These are phyloP conservation scores for Moesziomyces aphidis DNA, from an alignment of 1,284 basidiomycete genomes.

Conservation along the genomic window DNA sequence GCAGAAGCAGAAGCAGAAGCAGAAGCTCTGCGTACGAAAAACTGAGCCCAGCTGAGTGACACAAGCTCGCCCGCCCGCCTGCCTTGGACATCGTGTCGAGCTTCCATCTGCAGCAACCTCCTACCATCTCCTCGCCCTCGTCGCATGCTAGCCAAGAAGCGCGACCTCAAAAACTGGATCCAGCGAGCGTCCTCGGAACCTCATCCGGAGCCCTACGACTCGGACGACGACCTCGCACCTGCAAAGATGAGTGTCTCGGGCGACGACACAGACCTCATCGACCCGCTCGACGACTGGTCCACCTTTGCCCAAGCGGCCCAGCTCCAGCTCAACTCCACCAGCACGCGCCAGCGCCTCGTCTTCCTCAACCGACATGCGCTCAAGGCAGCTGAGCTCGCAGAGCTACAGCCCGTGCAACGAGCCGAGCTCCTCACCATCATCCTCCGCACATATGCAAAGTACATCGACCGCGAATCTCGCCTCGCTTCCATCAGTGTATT, in stretches of 20 bases:
- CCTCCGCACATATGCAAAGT: slow-evolving; percentile 80
- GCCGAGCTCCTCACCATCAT: slow-evolving; percentile 80
- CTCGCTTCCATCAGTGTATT: slow-evolving; percentile 78
- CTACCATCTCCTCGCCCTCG: not conserved
- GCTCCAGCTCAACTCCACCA: slow-evolving; percentile 25
- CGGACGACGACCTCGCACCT: slow-evolving; percentile 61
- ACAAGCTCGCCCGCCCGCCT: no score
- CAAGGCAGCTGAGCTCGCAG: slow-evolving; percentile 38
- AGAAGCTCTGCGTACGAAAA: not conserved
- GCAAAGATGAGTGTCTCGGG: slow-evolving; percentile 39
- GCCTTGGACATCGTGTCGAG: not conserved
- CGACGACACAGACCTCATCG: slow-evolving; percentile 25
- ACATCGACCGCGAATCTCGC: slow-evolving; percentile 78
- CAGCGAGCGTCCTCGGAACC: slow-evolving; percentile 29
- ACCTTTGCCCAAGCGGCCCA: slow-evolving; percentile 45
- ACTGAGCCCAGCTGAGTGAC: no score
- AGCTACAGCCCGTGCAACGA: slow-evolving; percentile 74
- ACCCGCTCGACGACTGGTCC: slow-evolving; percentile 49
- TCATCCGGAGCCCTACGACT: slow-evolving; percentile 57
- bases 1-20: no score
- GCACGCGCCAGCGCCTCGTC: slow-evolving; percentile 42
- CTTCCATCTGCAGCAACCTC: not conserved
- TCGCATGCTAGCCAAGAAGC: slow-evolving; percentile 48
- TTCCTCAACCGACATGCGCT: slow-evolving; percentile 44
- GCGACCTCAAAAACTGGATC: slow-evolving; percentile 50